These are phyloP conservation scores for Clavispora vitiphila DNA, from an alignment of 805 yeast species.

Conservation along the genomic window DNA sequence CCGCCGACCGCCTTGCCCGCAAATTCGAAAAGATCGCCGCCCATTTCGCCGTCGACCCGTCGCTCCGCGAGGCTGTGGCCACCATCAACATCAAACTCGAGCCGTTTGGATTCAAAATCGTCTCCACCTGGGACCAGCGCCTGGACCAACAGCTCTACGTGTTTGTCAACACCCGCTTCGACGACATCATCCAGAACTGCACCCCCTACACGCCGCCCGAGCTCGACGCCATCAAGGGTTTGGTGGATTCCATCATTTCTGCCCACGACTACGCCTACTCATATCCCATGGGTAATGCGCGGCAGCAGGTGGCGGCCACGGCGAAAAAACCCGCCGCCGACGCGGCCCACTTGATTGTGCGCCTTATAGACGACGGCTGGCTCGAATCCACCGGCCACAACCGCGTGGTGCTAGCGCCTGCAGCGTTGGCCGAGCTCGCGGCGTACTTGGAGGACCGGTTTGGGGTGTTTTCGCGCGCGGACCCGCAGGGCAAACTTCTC, in stretches of 20 bases:
- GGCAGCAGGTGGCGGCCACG: conserved; percentile 22
- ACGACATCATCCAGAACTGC: conserved; percentile 37
- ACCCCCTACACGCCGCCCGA: conserved; percentile 34
- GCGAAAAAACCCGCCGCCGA: conserved; percentile 30
- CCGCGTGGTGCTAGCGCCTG: conserved; percentile 34
- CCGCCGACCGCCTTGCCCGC: conserved; percentile 5
- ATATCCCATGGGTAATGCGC: conserved; percentile 31
- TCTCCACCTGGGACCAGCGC: conserved; percentile 32
- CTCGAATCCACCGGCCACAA: conserved; percentile 28
- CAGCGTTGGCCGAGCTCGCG: conserved; percentile 45
- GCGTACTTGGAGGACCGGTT: conserved; percentile 39
- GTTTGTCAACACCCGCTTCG: conserved; percentile 37
- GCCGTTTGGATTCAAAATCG: conserved; percentile 40
- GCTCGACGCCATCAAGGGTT: conserved; percentile 37
- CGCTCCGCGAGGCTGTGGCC: conserved; percentile 17
- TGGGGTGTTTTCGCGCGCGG: conserved; percentile 22
- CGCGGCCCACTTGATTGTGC: conserved; percentile 33
- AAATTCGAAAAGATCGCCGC: conserved; percentile 6
- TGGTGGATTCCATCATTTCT: conserved; percentile 44
- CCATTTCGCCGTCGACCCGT: conserved; percentile 8
- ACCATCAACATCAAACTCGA: conserved; percentile 28
- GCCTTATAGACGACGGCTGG: conserved; percentile 52
- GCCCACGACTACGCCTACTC: conserved; percentile 30
- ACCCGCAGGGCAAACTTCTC: conserved; percentile 32
- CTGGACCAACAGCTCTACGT: conserved; percentile 28